Base-by-base conservation (phyloP, 1,284 basidiomycete genomes). In the Exsudoporus floridanus region DNA sequence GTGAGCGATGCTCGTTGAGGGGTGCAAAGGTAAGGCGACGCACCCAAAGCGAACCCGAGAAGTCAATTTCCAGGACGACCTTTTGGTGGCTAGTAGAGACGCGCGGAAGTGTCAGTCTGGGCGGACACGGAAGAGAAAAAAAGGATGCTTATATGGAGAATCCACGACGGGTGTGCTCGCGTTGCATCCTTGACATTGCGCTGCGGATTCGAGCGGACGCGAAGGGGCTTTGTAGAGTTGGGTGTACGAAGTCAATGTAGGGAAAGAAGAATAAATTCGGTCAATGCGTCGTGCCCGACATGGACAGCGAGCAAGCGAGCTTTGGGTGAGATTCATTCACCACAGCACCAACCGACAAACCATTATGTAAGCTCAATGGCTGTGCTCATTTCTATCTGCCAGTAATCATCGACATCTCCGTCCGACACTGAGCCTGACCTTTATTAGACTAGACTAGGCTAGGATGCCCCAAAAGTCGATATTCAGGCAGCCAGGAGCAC, bases 1-100 rank as follows among this genome's bases (percentile, higher is more conserved):
- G 55, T 63, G 57, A 62, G 61, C 31, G 55, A 52, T 41, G 57
- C 46, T 53, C 42, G 42, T 46, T 49, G 46, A 55, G 56, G 33
- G 47, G 43, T 36, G 43, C 27, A 34, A 0, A 30, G 38, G 31
- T 3, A 55, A 63, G 18, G 42, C 31, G 9, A 59, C 65, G 59
- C 73, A 90, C 90, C 83, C 87, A 90, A 60, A 92, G 77, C 64
- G 75, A 76, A 16, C 90, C 91, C 23, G 83, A 78, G 72, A 95
- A 92, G 75, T 92, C 88, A 57, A 95, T 84, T 74, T 95, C 92
- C 59, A 95, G 75, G 55, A 91, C 90, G 48, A 94, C 91, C 69
- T 92, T 92, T 79, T 95, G 93, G 74, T 95, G 90, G 75, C 87
- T 89, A 86, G 88, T 90, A 84, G 70, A 85, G 68, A 88, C 75